These are phyloP conservation scores for Ogataea thermomethanolica DNA, from an alignment of 805 yeast species.

Conservation along the genomic window DNA sequence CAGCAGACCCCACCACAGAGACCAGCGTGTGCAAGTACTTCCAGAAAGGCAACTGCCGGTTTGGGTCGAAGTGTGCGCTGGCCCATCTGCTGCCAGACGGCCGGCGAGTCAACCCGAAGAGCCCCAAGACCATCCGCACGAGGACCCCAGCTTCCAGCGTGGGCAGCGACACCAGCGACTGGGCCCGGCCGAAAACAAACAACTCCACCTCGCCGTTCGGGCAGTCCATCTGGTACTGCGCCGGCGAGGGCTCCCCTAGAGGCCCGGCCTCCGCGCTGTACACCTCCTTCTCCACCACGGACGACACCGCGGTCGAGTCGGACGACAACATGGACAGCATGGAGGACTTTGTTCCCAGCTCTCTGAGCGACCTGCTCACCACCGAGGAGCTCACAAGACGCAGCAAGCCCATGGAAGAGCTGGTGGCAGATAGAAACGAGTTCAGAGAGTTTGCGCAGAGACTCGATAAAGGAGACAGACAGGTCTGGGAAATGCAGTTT, in stretches of 20 bases:
- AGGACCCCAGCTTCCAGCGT: conserved; percentile 8
- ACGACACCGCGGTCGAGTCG: conserved; percentile 34
- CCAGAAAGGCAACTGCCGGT: conserved; percentile 94
- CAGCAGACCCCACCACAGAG: conserved; percentile 52
- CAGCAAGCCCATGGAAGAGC: conserved; percentile 35
- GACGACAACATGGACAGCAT: conserved; percentile 36
- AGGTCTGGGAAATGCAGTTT: conserved; percentile 36
- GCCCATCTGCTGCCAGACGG: conserved; percentile 92
- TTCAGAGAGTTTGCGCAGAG: conserved; percentile 1
- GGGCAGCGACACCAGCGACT: conserved; percentile 17
- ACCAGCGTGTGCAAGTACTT: conserved; percentile 83
- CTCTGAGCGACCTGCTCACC: conserved; percentile 74
- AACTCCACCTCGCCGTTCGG: conserved; percentile 26
- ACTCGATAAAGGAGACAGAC: neutral
- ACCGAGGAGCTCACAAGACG: conserved; percentile 75
- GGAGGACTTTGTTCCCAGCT: conserved; percentile 77
- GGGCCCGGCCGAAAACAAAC: conserved; percentile 12
- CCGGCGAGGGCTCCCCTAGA: conserved; percentile 14
- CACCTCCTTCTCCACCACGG: conserved; percentile 3
- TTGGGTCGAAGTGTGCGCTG: conserved; percentile 90
- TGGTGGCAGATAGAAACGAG: conserved; percentile 1
- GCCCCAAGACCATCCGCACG: conserved; percentile 6
- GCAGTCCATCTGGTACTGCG: conserved; percentile 23
- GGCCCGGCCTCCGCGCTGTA: conserved; percentile 13
- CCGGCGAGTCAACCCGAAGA: conserved; percentile 60